A percentile compares a stretch with the other conserved stretches of the same genome.
Evolutionary conservation across 2,329 filamentous ascomycete species (phyloP).

Genomic region (Aureobasidium sp.): DNA sequence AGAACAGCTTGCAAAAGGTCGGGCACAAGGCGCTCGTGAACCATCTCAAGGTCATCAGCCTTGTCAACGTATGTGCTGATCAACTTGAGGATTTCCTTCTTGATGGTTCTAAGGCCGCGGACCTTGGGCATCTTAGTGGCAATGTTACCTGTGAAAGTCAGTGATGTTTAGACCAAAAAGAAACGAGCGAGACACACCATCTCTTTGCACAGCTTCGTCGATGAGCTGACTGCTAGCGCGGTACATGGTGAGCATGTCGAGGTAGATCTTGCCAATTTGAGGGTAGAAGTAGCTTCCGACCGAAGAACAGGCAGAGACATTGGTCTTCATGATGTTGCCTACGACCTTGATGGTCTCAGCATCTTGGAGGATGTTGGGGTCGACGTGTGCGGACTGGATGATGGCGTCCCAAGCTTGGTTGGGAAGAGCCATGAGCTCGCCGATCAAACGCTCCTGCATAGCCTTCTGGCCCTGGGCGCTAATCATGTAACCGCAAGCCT

Average conservation of each 20-base stretch:
- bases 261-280: conserved; percentile 93
- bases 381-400: conserved; percentile 76
- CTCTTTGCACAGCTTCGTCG: conserved; percentile 79
- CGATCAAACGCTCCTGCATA: conserved; percentile 83
- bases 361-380: conserved; percentile 83
- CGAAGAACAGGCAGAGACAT: conserved; percentile 95
- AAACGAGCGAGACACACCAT: conserved; percentile 51
- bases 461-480: conserved; percentile 93
- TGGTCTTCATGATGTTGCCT: conserved; percentile 99
- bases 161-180: conserved; percentile 1
- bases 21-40: conserved; percentile 91
- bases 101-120: conserved; percentile 90
- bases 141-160: conserved; percentile 61
- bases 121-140: conserved; percentile 97
- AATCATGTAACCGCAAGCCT: conserved; percentile 99
- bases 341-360: conserved; percentile 96
- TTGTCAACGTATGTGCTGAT: conserved; percentile 98
- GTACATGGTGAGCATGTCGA: conserved; percentile 99
- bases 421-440: conserved; percentile 86
- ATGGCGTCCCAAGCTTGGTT: conserved; percentile 95
- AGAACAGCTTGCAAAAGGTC: conserved; percentile 88
- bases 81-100: conserved; percentile 98
- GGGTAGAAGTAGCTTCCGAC: conserved; percentile 97
- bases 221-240: conserved; percentile 94
- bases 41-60: conserved; percentile 89